A percentile compares a stretch with the other conserved stretches of the same genome.
phyloP scores from a whole-genome alignment of 768 basidiomycete genomes.

The Cytidiella melzeri region DNA sequence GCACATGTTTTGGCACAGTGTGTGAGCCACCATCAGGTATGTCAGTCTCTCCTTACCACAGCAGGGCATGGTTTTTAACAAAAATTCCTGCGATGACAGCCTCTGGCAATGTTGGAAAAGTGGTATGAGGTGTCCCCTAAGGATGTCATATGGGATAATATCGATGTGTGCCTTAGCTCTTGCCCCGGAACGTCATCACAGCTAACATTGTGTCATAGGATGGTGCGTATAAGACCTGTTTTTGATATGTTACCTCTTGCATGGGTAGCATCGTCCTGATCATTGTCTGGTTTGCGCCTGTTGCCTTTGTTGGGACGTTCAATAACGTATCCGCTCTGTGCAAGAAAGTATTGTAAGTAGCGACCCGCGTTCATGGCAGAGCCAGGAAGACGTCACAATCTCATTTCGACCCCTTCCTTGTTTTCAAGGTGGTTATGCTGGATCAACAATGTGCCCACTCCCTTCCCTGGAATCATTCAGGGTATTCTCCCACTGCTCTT shows the following conservation, averaged over 20 bases:
- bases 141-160: constrained; percentile 53
- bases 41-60: constrained; percentile 9
- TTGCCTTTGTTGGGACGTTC: constrained; percentile 57
- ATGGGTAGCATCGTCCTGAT: constrained; percentile 53
- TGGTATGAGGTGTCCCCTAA: constrained; percentile 52
- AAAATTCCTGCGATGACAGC: constrained; percentile 26
- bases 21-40: constrained; percentile 45
- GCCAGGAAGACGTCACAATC: not conserved
- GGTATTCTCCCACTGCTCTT: constrained; percentile 63
- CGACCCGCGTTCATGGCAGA: too few relatives aligned
- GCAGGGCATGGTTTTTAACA: too few relatives aligned
- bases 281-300: constrained; percentile 60
- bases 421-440: constrained; percentile 48
- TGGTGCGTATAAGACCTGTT: constrained; percentile 44
- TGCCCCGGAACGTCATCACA: constrained; percentile 21
- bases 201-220: constrained; percentile 27
- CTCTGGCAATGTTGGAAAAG: constrained; percentile 50
- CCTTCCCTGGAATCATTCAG: constrained; percentile 46
- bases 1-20: constrained; percentile 67
- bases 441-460: constrained; percentile 30
- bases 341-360: constrained; percentile 35
- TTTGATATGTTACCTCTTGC: constrained; percentile 51
- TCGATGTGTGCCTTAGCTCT: constrained; percentile 42
- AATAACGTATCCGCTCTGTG: constrained; percentile 55
- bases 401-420: not conserved